Evolutionary conservation across 257 asterid species (phyloP), one percentile per base, ranked within the genome.

Genomic region (Ballota nigra): DNA sequence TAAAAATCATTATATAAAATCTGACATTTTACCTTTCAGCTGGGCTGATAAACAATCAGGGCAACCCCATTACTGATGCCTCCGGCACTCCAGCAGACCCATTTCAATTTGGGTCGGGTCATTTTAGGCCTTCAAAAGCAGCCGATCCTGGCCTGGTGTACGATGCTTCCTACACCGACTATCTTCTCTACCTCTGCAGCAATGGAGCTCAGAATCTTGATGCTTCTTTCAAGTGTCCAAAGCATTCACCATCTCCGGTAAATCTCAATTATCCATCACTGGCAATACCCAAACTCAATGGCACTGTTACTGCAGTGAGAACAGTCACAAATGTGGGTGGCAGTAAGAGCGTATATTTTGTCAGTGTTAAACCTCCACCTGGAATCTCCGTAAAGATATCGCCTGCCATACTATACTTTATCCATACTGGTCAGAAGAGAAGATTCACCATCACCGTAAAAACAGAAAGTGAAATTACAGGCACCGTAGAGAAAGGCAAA

Each of bases 101-200:
- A 1, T 94, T 88, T 83, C 98, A 89, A 66, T 85, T 78, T 6
- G 98, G 98, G 3, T 81, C 96, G 10, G 97, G 98, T 26, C 98
- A 90, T 64, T 89, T 93, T 80, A 75, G 89, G 57, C 98, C 98
- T 15, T 43, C 89, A 24, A 90, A 88, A 75, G 98, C 98, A 70
- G 96, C 85, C 0, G 98, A 93, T 74, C 97, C 96, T 1, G 97
- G 97, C 11, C 91, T 93, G 8, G 78, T 93, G 41, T 93, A 93
- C 15, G 87, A 90, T n/a, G 94, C 97, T 38, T 86, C 98, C 31
- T 85, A 88, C 75, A 56, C 62, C 4, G 97, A 90, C 83, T 93
- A 93, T 65, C 87, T 89, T 62, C 85, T 81, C 78, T 91, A 79
- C 74, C 80, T 87, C 55, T 90, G 98, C 81, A 68, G 82, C 73